These are phyloP conservation scores for Pelargonium myrrhifolium DNA, from an alignment of 441 rosid species.

Conservation along the genomic window DNA sequence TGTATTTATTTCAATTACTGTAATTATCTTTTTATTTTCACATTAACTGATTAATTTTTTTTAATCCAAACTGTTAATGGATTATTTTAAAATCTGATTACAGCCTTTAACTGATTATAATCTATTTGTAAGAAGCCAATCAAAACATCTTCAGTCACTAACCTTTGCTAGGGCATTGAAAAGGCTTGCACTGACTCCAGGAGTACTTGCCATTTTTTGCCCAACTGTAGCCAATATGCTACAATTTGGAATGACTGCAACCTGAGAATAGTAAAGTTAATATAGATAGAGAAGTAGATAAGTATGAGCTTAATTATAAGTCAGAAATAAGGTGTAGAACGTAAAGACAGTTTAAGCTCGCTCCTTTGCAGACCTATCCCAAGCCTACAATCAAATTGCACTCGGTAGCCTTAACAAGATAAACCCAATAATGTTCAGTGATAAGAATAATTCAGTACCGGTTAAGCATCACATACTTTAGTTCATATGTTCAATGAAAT, in stretches of 20 bases:
- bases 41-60: no score
- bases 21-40: no score
- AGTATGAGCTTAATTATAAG: not conserved
- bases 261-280: constrained; percentile 31
- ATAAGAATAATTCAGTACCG: not conserved
- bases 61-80: no score
- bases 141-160: constrained; percentile 5
- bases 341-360: no score
- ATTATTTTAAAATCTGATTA: no score
- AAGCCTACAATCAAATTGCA: not conserved
- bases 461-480: not conserved
- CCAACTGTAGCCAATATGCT: constrained; percentile 93
- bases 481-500: not conserved
- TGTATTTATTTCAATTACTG: no score
- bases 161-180: constrained; percentile 92
- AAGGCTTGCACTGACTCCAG: constrained; percentile 90
- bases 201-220: constrained; percentile 95
- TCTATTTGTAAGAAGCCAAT: no score
- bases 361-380: no score
- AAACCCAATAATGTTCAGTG: not conserved
- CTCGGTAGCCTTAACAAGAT: not conserved
- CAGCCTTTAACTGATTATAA: no score
- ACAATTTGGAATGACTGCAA: constrained; percentile 68
- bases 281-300: constrained; percentile 10
- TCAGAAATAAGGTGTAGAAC: not conserved